phyloP scores from a whole-genome alignment of 2,329 filamentous ascomycete species.

The Biscogniauxia sp. region DNA sequence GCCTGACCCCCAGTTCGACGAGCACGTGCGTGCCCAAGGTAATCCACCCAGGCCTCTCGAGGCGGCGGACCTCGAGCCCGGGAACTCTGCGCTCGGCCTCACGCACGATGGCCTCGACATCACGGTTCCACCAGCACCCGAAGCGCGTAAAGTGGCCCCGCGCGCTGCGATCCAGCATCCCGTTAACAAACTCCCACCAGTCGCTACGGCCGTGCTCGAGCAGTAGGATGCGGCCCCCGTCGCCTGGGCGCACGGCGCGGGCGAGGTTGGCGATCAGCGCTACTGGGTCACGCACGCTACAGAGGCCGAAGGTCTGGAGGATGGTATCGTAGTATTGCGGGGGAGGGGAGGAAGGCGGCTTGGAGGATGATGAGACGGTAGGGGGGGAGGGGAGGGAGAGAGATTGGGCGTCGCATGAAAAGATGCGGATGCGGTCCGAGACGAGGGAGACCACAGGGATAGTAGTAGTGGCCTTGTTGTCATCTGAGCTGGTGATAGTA shows the following conservation, averaged over 20 bases:
- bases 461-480: neutral
- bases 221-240: slow-evolving; percentile 55
- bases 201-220: slow-evolving; percentile 61
- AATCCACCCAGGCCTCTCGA: slow-evolving; percentile 50
- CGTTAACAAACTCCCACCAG: slow-evolving; percentile 51
- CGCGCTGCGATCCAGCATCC: slow-evolving; percentile 54
- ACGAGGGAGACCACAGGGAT: slow-evolving; percentile 34
- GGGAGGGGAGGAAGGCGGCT: slow-evolving; percentile 35
- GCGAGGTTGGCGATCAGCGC: slow-evolving; percentile 54
- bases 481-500: neutral
- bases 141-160: slow-evolving; percentile 55
- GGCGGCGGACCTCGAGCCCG: slow-evolving; percentile 54
- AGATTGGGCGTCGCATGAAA: slow-evolving; percentile 47
- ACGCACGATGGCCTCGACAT: slow-evolving; percentile 54
- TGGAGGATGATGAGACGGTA: slow-evolving; percentile 37
- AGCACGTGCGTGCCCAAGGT: slow-evolving; percentile 59
- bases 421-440: slow-evolving; percentile 43
- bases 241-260: slow-evolving; percentile 47
- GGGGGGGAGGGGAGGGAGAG: slow-evolving; percentile 40
- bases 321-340: slow-evolving; percentile 58
- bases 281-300: slow-evolving; percentile 58
- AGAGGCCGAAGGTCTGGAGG: slow-evolving; percentile 63
- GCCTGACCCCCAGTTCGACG: slow-evolving; percentile 51
- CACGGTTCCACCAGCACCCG: slow-evolving; percentile 69
- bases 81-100: slow-evolving; percentile 47